phyloP scores from a whole-genome alignment of 176 grass and related monocot species.

The Elymus sibiricus region DNA sequence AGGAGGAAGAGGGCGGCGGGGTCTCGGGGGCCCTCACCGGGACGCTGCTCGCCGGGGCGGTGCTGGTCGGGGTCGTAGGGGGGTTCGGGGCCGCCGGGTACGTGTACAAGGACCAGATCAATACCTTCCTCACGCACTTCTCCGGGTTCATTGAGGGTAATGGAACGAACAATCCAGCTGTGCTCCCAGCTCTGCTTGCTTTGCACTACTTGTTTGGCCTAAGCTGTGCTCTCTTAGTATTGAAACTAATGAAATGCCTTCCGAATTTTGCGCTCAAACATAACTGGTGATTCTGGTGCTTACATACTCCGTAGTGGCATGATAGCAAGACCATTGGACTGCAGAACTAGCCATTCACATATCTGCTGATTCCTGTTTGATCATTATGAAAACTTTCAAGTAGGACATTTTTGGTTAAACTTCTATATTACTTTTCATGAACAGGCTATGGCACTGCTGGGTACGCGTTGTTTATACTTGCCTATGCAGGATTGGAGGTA shows the following conservation, averaged over 20 bases:
- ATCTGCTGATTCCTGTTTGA: slow-evolving; percentile 6
- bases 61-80: slow-evolving; percentile 78
- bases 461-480: slow-evolving; percentile 89
- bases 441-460: slow-evolving; percentile 95
- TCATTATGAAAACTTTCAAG: not conserved
- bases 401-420: not conserved
- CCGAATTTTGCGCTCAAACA: not conserved
- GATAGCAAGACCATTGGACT: not conserved
- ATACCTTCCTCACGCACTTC: slow-evolving; percentile 89
- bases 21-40: slow-evolving; percentile 52
- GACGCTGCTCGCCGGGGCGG: slow-evolving; percentile 73
- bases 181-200: slow-evolving; percentile 1
- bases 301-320: not conserved
- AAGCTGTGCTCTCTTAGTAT: not conserved
- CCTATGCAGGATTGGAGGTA: slow-evolving; percentile 95
- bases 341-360: not conserved
- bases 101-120: slow-evolving; percentile 93
- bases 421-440: slow-evolving; percentile 5
- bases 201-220: not conserved
- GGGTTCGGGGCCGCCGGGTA: slow-evolving; percentile 90
- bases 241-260: not conserved
- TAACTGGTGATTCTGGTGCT: not conserved
- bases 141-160: slow-evolving; percentile 90
- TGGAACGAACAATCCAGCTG: not conserved
- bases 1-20: slow-evolving; percentile 6